A percentile compares a stretch with the other conserved stretches of the same genome.
phyloP scores from a whole-genome alignment of 805 yeast genomes.

The Zygoascus flipseniorum region DNA sequence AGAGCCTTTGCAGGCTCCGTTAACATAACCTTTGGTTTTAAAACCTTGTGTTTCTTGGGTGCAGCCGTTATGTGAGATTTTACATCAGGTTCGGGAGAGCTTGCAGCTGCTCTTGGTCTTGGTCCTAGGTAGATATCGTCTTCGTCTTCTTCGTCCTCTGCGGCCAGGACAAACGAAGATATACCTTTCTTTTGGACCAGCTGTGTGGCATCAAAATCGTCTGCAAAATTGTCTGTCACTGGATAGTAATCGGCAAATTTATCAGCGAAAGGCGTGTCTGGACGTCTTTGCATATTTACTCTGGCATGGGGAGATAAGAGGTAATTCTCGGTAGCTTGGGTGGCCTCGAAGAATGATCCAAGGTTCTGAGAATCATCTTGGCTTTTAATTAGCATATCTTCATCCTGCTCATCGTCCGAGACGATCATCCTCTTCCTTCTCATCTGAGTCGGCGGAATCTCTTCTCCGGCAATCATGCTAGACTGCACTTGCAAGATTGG shows the following conservation, averaged over 20 bases:
- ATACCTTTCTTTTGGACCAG: not conserved
- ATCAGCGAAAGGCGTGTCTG: not conserved
- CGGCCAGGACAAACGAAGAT: no score
- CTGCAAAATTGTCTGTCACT: not conserved
- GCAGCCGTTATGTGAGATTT: not conserved
- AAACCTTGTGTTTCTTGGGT: not conserved
- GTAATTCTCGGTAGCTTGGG: conserved; percentile 3
- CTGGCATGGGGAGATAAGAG: not conserved
- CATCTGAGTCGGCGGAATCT: not conserved
- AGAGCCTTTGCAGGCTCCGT: conserved; percentile 8
- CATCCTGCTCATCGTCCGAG: conserved; percentile 10
- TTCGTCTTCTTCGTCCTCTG: not conserved
- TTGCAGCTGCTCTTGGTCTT: not conserved
- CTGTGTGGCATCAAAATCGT: not conserved
- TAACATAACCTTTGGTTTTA: not conserved
- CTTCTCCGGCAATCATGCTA: not conserved
- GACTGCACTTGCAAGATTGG: conserved; percentile 1
- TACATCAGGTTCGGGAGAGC: not conserved
- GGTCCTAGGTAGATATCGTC: conserved; percentile 1
- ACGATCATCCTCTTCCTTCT: not conserved
- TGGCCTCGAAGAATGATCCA: conserved; percentile 5
- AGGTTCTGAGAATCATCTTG: not conserved
- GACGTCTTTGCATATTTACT: not conserved
- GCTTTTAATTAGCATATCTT: not conserved
- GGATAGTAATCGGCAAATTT: not conserved